Base-by-base conservation (phyloP, 805 yeast genomes). In the Candida lessepsii region DNA sequence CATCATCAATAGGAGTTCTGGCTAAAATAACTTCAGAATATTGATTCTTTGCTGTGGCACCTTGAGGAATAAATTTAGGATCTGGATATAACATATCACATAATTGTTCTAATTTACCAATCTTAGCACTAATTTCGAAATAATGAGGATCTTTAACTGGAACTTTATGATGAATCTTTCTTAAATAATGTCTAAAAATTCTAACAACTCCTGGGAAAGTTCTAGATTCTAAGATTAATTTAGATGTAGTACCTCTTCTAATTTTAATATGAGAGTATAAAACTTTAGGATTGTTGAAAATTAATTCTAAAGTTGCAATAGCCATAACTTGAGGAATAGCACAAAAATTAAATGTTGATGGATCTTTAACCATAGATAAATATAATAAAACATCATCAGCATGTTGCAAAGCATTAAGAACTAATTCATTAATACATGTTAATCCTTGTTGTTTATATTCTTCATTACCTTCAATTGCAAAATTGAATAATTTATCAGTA, bases 321-420 rank as follows among this genome's bases (percentile, higher is more conserved):
- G 98, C 96, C 99, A 93, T 93, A 14, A 91, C 97, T 67, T 93
- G 99, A 14, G 99, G 99, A 57, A 93, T 93, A 9, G 97, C 87
- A 69, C 97, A 90, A 70, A 93, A 93, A 52, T 81, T 84, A 71
- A 88, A 93, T 36, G 83, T 67, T 1, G 96, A 79, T 45, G 83
- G 86, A 58, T 93, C 99, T 44, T 76, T 75, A 36, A 93, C 76
- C 46, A 81, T 70, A 13, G 91, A 76, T 41, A 93, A 71, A 60
- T 86, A 93, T 37, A 75, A 75, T 52, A 93, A 72, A 21, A 81
- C 84, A 54, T 87, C 93, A 39, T 76, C 76, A 28, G 78, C 89
- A 56, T 91, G 97, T 20, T 67, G 70, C 57, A 93, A 70, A 1
- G 96, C 82, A 58, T 89, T 82, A 45, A 83, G 71, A 9, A 86